Conservation (phyloP, 2,329 filamentous ascomycete genomes). For the Claviceps maximensis region DNA sequence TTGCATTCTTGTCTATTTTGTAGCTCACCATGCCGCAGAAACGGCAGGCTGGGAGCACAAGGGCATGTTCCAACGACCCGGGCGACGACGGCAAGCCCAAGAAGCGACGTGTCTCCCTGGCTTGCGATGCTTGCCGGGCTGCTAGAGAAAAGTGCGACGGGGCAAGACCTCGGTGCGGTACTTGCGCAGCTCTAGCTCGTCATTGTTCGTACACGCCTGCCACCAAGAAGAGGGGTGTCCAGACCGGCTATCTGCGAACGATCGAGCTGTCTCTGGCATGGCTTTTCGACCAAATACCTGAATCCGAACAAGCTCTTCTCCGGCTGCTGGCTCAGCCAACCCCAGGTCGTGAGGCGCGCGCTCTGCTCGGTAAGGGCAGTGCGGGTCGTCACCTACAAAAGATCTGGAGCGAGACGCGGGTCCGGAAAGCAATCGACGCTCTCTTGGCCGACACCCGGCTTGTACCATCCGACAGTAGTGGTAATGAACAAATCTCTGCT, state of each 20-base stretch:
- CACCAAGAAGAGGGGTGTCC: slow-evolving; percentile 64
- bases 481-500: slow-evolving; percentile 17
- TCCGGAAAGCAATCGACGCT: slow-evolving; percentile 49
- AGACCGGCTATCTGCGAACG: slow-evolving; percentile 66
- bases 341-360: slow-evolving; percentile 24
- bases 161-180: slow-evolving; percentile 50
- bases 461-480: slow-evolving; percentile 20
- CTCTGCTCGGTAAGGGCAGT: slow-evolving; percentile 39
- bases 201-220: slow-evolving; percentile 59
- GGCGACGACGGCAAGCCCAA: slow-evolving; percentile 23
- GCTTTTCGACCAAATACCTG: slow-evolving; percentile 48
- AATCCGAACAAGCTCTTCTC: slow-evolving; percentile 44
- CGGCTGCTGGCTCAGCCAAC: slow-evolving; percentile 35
- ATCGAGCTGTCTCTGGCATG: slow-evolving; percentile 57
- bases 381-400: slow-evolving; percentile 44
- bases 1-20: not conserved
- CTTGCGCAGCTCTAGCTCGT: slow-evolving; percentile 49
- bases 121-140: slow-evolving; percentile 55
- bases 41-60: slow-evolving; percentile 15
- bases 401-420: slow-evolving; percentile 48
- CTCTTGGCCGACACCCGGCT: slow-evolving; percentile 37
- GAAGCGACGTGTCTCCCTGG: slow-evolving; percentile 52
- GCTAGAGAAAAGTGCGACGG: slow-evolving; percentile 65
- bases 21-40: slow-evolving; percentile 25
- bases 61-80: not conserved